Evolutionary conservation across 1,284 basidiomycete species (phyloP).

Genomic region (Malassezia slooffiae): DNA sequence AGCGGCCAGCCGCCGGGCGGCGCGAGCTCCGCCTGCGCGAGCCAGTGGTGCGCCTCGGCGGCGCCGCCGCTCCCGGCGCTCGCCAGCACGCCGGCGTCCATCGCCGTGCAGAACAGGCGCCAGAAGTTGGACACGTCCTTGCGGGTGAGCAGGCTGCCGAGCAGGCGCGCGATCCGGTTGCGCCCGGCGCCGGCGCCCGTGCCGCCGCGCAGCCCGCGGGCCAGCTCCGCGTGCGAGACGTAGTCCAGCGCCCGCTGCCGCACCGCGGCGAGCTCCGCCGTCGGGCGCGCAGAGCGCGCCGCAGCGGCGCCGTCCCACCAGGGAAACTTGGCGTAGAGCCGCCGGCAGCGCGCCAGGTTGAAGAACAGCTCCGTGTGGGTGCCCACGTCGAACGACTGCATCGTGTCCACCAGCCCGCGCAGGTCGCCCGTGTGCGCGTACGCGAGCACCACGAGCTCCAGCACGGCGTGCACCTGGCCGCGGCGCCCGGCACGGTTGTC

Average conservation of each 20-base stretch:
- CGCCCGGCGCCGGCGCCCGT: conserved; percentile 16
- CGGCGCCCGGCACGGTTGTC: conserved; percentile 2
- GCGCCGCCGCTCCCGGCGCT: conserved; percentile 6
- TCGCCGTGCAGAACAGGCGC: conserved; percentile 20
- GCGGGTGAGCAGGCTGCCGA: conserved; percentile 23
- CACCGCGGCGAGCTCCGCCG: neutral
- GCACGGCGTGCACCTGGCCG: conserved; percentile 21
- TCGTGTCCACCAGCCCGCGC: conserved; percentile 10
- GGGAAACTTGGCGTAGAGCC: conserved; percentile 12
- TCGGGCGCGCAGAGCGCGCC: neutral
- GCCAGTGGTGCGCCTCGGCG: conserved; percentile 2
- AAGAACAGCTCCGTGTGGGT: conserved; percentile 28
- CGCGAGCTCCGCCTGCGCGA: conserved; percentile 1
- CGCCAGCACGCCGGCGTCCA: conserved; percentile 16
- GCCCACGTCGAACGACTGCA: conserved; percentile 26
- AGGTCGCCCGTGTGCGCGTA: conserved; percentile 2
- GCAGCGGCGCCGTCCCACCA: too few relatives aligned
- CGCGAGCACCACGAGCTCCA: conserved; percentile 21
- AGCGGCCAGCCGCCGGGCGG: neutral
- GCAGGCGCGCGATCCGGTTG: conserved; percentile 25
- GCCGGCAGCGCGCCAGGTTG: conserved; percentile 15
- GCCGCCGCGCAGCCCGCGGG: conserved; percentile 25
- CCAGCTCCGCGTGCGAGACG: conserved; percentile 20
- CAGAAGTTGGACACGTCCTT: conserved; percentile 16
- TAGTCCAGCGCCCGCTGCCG: conserved; percentile 4